A percentile compares a stretch with the other conserved stretches of the same genome.
Conservation (phyloP, 2,329 filamentous ascomycete species). For the Fusarium sp. region DNA sequence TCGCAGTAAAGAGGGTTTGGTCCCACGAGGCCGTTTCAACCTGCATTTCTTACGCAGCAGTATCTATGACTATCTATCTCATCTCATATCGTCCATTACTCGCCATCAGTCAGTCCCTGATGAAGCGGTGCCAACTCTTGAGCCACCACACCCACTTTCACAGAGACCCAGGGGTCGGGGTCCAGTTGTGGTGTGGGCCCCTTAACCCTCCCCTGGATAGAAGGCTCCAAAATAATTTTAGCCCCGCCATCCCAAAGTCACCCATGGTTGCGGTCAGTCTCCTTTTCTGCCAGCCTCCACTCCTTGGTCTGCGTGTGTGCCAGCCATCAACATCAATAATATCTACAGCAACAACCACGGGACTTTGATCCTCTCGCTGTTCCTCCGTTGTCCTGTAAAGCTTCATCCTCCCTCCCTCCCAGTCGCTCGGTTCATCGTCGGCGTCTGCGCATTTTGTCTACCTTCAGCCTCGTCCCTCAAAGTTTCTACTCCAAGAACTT, state of each 20-base stretch:
- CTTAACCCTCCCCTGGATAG: constrained; percentile 29
- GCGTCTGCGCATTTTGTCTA: constrained; percentile 32
- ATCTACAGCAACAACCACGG: constrained; percentile 45
- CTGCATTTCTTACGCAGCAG: background rate
- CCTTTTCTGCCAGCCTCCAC: constrained; percentile 46
- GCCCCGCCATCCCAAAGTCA: constrained; percentile 51
- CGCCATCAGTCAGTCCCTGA: background rate
- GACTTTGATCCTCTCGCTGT: constrained; percentile 40
- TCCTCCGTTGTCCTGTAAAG: constrained; percentile 39
- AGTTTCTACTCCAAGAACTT: constrained; percentile 21
- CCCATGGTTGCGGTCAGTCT: constrained; percentile 41
- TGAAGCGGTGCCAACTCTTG: background rate
- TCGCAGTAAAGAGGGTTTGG: background rate
- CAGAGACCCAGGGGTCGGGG: constrained; percentile 15
- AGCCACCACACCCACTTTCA: constrained; percentile 8
- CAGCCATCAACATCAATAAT: constrained; percentile 40
- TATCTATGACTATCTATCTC: background rate
- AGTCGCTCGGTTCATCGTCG: constrained; percentile 30
- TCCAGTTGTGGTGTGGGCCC: constrained; percentile 13
- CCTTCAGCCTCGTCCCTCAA: constrained; percentile 18
- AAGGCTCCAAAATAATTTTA: constrained; percentile 51
- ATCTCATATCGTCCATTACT: background rate
- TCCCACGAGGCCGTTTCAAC: background rate
- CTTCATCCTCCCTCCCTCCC: constrained; percentile 32
- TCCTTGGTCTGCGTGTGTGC: constrained; percentile 16